These are phyloP conservation scores for Skeletonema marinoi DNA, from an alignment of 108 stramenopile species.

Conservation along the genomic window DNA sequence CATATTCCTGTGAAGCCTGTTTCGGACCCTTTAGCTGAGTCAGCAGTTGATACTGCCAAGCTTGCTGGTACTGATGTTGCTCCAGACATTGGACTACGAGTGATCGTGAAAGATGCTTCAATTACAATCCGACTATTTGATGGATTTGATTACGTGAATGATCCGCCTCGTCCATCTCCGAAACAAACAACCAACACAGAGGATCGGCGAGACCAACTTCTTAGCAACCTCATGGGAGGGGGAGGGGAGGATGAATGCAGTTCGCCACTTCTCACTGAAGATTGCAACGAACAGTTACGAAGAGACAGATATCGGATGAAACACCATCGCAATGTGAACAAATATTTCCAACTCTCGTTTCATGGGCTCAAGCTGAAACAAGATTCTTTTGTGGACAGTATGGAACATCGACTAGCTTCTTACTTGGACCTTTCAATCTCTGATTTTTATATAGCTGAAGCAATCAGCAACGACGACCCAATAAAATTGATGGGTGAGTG, in stretches of 20 bases:
- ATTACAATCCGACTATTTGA: conserved; percentile 73
- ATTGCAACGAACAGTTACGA: conserved; percentile 37
- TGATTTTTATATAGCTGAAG: conserved; percentile 80
- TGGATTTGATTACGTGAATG: conserved; percentile 78
- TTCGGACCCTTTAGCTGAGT: conserved; percentile 57
- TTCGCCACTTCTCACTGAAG: conserved; percentile 42
- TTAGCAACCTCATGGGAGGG: conserved; percentile 59
- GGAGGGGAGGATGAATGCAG: conserved; percentile 23
- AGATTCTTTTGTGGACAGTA: conserved; percentile 58
- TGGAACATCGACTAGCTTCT: conserved; percentile 66
- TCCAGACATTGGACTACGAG: conserved; percentile 48
- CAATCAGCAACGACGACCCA: conserved; percentile 61
- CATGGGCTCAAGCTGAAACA: conserved; percentile 62
- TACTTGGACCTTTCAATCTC: conserved; percentile 61
- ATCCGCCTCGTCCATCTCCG: conserved; percentile 7
- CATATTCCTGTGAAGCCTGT: conserved; percentile 68
- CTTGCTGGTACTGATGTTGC: conserved; percentile 48
- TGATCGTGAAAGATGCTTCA: conserved; percentile 64
- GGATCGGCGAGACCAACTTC: conserved; percentile 53
- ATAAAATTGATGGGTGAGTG: conserved; percentile 87
- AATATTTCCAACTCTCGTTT: conserved; percentile 68
- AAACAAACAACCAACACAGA: not conserved
- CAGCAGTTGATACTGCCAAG: conserved; percentile 62
- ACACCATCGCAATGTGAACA: conserved; percentile 49
- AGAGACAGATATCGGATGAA: conserved; percentile 44